Conservation (phyloP, 495 filamentous ascomycete species). For the Pyrenula aspistea region DNA sequence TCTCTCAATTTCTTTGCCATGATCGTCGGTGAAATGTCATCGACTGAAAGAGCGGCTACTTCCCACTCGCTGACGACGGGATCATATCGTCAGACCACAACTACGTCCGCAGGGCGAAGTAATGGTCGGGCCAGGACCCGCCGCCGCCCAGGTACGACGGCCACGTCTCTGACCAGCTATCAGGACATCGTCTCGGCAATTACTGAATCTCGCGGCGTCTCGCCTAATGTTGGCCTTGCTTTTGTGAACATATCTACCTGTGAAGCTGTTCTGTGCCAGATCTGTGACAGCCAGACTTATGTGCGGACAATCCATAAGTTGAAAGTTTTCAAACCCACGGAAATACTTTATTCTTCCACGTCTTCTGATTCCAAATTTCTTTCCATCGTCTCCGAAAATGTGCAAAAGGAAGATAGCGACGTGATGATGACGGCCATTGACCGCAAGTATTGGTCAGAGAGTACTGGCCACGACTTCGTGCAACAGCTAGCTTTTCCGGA, state of each 20-base stretch:
- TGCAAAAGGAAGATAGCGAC: conserved; percentile 18
- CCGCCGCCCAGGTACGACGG: conserved; percentile 39
- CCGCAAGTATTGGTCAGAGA: conserved; percentile 83
- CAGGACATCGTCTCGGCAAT: conserved; percentile 84
- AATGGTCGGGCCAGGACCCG: conserved; percentile 31
- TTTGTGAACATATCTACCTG: conserved; percentile 77
- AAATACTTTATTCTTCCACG: conserved; percentile 60
- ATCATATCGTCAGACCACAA: neutral
- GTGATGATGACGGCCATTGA: conserved; percentile 52
- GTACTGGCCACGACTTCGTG: conserved; percentile 63
- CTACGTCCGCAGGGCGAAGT: conserved; percentile 12
- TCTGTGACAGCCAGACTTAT: conserved; percentile 83
- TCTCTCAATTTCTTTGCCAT: too few species aligned
- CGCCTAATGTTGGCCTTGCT: conserved; percentile 79
- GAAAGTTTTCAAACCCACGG: conserved; percentile 61
- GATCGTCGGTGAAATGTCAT: too few species aligned
- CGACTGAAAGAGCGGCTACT: too few species aligned
- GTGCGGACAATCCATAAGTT: conserved; percentile 75
- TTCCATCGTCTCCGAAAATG: conserved; percentile 58
- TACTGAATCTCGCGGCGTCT: conserved; percentile 74
- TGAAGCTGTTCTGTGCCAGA: conserved; percentile 77
- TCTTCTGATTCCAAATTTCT: conserved; percentile 69
- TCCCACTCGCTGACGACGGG: neutral
- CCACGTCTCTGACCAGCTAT: conserved; percentile 53
- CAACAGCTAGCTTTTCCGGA: conserved; percentile 64